Evolutionary conservation across 2,329 filamentous ascomycete genomes (phyloP), one percentile per base, ranked within the genome.

Genomic region (Eutypa lata): DNA sequence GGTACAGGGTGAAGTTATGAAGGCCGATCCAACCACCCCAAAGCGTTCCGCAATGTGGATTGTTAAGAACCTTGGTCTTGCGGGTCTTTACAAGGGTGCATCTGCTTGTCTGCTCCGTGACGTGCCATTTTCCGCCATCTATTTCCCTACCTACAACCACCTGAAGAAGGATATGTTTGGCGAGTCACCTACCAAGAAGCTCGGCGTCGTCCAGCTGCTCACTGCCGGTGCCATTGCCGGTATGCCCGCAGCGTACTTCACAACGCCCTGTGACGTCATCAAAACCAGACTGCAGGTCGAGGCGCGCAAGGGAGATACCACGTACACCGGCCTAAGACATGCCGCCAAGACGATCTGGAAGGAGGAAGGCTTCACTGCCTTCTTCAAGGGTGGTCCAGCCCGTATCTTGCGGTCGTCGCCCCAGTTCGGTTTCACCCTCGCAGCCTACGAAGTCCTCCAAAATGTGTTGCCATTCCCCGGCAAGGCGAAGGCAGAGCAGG

Each of bases 211-310:
- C 38, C 93, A 97, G 75, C 87, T 99, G 52, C 82, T 99, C 57
- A 94, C 90, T 19, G 91, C 94, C 7, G 94, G 94, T 76, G 94
- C 94, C 54, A 97, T 99, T 59, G 90, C 90, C 31, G 90, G 90
- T 74, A 94, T 94, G 89, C 90, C 90, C 6, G 90, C 90, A 5
- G 90, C 90, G 7, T 99, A 99, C 76, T 81, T 99, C 57, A 99
- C 94, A 22, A 99, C 94, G 2, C 94, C 94, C 0, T 97, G 90
- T 77, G 94, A 99, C 68, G 94, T 99, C 57, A 97, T 99, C 86
- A 99, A 99, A 82, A 99, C 94, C 3, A 89, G 94, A 70, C 81
- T 99, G 55, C 94, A 99, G 73, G 94, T 99, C 54, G 94, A 99
- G 73, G 92, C 93, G 21, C 89, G 94, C 60, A 97, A 97, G 79